A percentile compares a stretch with the other conserved stretches of the same genome.
These are phyloP conservation scores for Plasmodium yoelii DNA, from an alignment of 169 alveolate genomes.

Conservation along the genomic window DNA sequence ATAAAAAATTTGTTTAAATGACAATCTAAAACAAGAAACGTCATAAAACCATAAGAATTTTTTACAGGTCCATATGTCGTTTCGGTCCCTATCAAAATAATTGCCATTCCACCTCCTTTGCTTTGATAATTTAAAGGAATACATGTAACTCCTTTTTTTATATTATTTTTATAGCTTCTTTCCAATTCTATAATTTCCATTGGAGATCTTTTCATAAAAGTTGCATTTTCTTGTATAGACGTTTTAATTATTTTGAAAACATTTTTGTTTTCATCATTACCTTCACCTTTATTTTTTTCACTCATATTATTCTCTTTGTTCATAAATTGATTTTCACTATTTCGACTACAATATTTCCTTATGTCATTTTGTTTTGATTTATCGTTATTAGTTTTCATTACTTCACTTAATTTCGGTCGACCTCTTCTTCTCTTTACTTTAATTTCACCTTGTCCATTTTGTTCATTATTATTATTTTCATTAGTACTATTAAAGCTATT, in stretches of 20 bases:
- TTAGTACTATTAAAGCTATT: constrained; percentile 50
- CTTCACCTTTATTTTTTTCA: constrained; percentile 37
- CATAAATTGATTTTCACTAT: constrained; percentile 49
- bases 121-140: constrained; percentile 78
- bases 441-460: constrained; percentile 48
- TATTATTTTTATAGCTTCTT: constrained; percentile 69
- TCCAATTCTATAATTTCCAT: constrained; percentile 68
- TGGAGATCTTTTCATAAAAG: constrained; percentile 72
- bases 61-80: constrained; percentile 76
- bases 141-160: constrained; percentile 75
- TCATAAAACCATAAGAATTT: constrained; percentile 75
- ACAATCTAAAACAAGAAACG: constrained; percentile 76
- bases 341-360: constrained; percentile 59
- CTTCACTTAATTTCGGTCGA: constrained; percentile 66
- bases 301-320: constrained; percentile 22
- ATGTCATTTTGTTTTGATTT: constrained; percentile 58
- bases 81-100: constrained; percentile 65
- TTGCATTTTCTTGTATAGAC: constrained; percentile 38
- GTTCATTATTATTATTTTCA: constrained; percentile 34
- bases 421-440: constrained; percentile 75
- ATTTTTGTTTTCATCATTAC: constrained; percentile 43
- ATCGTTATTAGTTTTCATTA: constrained; percentile 32
- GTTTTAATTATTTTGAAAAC: constrained; percentile 67
- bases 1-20: constrained; percentile 60
- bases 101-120: constrained; percentile 77